These are phyloP conservation scores for Termitomyces sp. DNA, from an alignment of 768 basidiomycete genomes.

Conservation along the genomic window DNA sequence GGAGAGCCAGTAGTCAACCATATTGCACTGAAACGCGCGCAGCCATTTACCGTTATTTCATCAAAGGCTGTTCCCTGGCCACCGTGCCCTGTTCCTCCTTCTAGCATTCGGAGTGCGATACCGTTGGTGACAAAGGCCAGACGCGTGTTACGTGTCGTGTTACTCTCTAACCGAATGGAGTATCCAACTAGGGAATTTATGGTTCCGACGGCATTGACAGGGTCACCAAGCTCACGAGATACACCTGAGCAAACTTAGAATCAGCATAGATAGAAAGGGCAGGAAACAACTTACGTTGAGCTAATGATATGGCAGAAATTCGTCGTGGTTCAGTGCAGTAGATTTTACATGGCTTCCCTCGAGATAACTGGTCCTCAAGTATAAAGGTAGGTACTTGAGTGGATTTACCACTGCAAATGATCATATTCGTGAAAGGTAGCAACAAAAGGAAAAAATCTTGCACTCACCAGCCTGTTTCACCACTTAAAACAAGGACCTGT, in stretches of 20 bases:
- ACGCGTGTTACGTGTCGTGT: slow-evolving; percentile 73
- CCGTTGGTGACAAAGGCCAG: slow-evolving; percentile 90
- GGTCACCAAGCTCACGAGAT: slow-evolving; percentile 88
- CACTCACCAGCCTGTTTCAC: slow-evolving; percentile 41
- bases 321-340: slow-evolving; percentile 94
- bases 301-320: slow-evolving; percentile 94
- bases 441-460: slow-evolving; percentile 5
- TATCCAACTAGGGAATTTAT: slow-evolving; percentile 84
- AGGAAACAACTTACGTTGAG: slow-evolving; percentile 55
- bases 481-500: slow-evolving; percentile 82
- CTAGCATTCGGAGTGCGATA: slow-evolving; percentile 96
- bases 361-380: slow-evolving; percentile 81
- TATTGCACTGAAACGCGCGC: neutral
- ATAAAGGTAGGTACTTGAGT: slow-evolving; percentile 95
- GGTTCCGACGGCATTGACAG: slow-evolving; percentile 73
- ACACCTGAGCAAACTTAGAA: slow-evolving; percentile 41
- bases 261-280: neutral
- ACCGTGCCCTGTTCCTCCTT: slow-evolving; percentile 67
- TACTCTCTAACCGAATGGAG: slow-evolving; percentile 89
- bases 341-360: slow-evolving; percentile 83
- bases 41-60: slow-evolving; percentile 75
- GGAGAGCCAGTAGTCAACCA: neutral
- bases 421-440: neutral
- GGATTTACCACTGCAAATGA: slow-evolving; percentile 78
- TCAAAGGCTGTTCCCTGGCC: slow-evolving; percentile 83